These are phyloP conservation scores for Hibiscus trionum DNA, from an alignment of 345 rosid genomes.

Conservation along the genomic window DNA sequence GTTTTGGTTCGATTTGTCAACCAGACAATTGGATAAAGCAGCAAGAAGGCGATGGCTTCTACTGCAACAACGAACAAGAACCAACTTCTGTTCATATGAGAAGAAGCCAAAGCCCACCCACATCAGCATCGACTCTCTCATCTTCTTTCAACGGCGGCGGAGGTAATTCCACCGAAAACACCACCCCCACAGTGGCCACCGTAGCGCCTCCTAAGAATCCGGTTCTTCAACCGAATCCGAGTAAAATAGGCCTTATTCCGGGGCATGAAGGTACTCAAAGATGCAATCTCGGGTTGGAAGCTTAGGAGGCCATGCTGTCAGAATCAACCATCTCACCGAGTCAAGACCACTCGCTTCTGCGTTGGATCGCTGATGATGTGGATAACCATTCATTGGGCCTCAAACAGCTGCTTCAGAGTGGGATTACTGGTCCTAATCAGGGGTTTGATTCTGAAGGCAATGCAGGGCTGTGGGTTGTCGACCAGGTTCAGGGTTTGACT, in stretches of 20 bases:
- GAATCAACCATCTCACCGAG: slow-evolving; percentile 22
- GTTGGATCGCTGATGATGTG: slow-evolving; percentile 44
- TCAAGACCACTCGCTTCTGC: slow-evolving; percentile 39
- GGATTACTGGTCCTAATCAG: slow-evolving; percentile 13
- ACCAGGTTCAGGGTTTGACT: slow-evolving; percentile 27
- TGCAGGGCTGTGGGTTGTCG: slow-evolving; percentile 32
- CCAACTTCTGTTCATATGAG: slow-evolving; percentile 43
- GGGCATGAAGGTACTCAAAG: slow-evolving; percentile 12
- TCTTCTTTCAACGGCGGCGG: slow-evolving; percentile 40
- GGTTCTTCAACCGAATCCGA: slow-evolving; percentile 25
- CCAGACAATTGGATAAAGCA: slow-evolving; percentile 28
- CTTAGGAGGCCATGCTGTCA: slow-evolving; percentile 44
- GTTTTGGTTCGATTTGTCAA: slow-evolving; percentile 28
- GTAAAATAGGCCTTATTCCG: neutral
- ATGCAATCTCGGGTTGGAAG: slow-evolving; percentile 40
- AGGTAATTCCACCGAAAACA: too few relatives aligned
- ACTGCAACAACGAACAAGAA: slow-evolving; percentile 19
- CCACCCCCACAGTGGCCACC: neutral
- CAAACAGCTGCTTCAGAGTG: slow-evolving; percentile 35
- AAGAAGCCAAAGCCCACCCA: slow-evolving; percentile 61
- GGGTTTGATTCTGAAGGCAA: slow-evolving; percentile 32
- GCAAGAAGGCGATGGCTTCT: slow-evolving; percentile 15
- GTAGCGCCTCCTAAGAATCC: slow-evolving; percentile 10
- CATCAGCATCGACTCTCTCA: slow-evolving; percentile 56
- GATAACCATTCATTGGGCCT: slow-evolving; percentile 39